A percentile compares a stretch with the other conserved stretches of the same genome.
These are phyloP conservation scores for Meyerozyma sp. DNA, from an alignment of 1,139 yeast genomes.

Conservation along the genomic window DNA sequence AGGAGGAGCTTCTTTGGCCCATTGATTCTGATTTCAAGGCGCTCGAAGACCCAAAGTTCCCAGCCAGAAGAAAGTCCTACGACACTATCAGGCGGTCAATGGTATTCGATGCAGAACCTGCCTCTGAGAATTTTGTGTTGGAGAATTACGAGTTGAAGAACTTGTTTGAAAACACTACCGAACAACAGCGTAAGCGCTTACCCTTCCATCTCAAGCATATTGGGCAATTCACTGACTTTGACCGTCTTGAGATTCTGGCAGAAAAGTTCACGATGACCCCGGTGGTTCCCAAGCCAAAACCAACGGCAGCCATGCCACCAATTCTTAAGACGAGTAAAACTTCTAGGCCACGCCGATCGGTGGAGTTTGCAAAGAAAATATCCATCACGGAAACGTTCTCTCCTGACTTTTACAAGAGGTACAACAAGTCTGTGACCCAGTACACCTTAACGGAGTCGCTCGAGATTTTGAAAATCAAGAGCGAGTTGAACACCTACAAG, in stretches of 20 bases:
- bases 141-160: constrained; percentile 26
- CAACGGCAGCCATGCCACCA: not conserved
- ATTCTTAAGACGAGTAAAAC: constrained; percentile 6
- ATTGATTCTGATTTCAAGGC: constrained; percentile 15
- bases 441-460: constrained; percentile 41
- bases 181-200: constrained; percentile 23
- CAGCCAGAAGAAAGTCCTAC: not conserved
- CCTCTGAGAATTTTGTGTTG: constrained; percentile 16
- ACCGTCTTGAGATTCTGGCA: constrained; percentile 27
- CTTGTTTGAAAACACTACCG: constrained; percentile 23
- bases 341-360: constrained; percentile 16
- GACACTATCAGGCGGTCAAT: not conserved
- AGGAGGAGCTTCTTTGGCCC: constrained; percentile 29
- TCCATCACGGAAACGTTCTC: constrained; percentile 44
- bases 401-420: constrained; percentile 44
- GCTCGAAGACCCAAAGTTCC: not conserved
- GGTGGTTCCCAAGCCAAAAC: not conserved
- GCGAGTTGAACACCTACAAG: constrained; percentile 47
- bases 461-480: constrained; percentile 43
- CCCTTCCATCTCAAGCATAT: constrained; percentile 37
- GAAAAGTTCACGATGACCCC: constrained; percentile 24
- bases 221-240: constrained; percentile 35
- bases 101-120: constrained; percentile 1
- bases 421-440: constrained; percentile 49
- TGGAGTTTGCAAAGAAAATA: constrained; percentile 40